Base-by-base conservation (phyloP, 176 grass and related monocot genomes). In the Eleusine coracana region DNA sequence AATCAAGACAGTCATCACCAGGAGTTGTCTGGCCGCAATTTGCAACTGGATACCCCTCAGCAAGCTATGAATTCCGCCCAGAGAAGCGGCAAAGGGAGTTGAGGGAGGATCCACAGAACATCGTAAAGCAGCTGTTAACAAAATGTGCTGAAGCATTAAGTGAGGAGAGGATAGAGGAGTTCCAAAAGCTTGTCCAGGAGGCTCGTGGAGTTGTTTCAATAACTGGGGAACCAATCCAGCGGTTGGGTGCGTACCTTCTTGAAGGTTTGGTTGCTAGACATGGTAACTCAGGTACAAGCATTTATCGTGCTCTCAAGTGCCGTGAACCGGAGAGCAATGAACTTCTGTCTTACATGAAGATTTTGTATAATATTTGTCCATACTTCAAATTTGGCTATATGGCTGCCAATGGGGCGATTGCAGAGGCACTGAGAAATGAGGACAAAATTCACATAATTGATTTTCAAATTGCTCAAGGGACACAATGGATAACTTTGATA, bases 361-460 rank as follows among this genome's bases (percentile, higher is more conserved):
- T 93, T 77, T 68, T 98, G 36, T 95, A 98, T 66, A 92, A 92
- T 71, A 90, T 93, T 46, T 98, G 92, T 66, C 96, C 96, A 7
- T 95, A 95, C 91, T 90, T 98, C n/a, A 98, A 98, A 84, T 98
- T 95, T 74, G 96, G 96, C 14, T 98, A 93, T 68, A 98, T 98
- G 96, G 96, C 96, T 51, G 92, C 96, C 70, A 98, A 98, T 62
- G 96, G 96, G 17, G 96, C 96, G 5, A 98, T 98, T 82, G 96
- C 96, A n/a, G 92, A 98, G 51, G 92, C 92, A 76, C 76, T 98
- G 64, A 83, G 89, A 84, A 86, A 60, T 38, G 96, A 98, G 77
- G 87, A 95, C 90, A 91, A 68, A 34, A 98, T 98, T 77, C 92
- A 98, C 82, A 95, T 98, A 82, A 89, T 98, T 77, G 96, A 98